Conservation (phyloP, 116 monocot species). For the Iris pallida region DNA sequence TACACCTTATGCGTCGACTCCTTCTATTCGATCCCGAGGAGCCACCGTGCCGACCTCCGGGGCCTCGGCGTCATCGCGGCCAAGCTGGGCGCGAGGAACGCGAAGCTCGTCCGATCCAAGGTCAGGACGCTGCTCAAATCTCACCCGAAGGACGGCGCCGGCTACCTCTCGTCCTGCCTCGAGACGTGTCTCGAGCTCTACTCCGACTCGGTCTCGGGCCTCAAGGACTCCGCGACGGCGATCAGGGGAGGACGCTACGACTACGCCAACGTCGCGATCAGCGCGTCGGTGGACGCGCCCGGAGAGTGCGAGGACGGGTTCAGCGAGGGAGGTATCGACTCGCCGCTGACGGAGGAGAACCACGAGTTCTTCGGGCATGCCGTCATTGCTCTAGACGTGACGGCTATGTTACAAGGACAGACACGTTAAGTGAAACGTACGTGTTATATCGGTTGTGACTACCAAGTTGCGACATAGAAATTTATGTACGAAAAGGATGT, state of each 20-base stretch:
- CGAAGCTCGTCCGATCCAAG: background rate
- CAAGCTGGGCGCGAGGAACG: background rate
- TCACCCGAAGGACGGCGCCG: too few species aligned
- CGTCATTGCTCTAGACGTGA: constrained; percentile 3
- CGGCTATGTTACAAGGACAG: constrained; percentile 4
- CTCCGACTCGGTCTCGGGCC: background rate
- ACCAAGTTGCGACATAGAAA: too few species aligned
- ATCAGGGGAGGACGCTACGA: background rate
- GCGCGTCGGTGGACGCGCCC: constrained; percentile 1
- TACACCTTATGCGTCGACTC: constrained; percentile 11
- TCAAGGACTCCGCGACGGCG: background rate
- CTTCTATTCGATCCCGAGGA: background rate
- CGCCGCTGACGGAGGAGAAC: constrained; percentile 3
- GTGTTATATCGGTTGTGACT: too few species aligned
- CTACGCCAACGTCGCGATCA: background rate
- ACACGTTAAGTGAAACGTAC: too few species aligned
- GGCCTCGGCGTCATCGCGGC: constrained; percentile 2
- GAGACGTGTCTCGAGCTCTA: constrained; percentile 5
- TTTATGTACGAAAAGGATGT: too few species aligned
- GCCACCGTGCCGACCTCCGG: background rate
- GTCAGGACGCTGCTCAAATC: background rate
- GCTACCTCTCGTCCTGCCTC: background rate
- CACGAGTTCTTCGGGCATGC: background rate
- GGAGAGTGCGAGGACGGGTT: constrained; percentile 2
- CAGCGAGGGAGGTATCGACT: background rate